Conservation (phyloP, 1,284 basidiomycete species). For the Melampsora occidentalis region DNA sequence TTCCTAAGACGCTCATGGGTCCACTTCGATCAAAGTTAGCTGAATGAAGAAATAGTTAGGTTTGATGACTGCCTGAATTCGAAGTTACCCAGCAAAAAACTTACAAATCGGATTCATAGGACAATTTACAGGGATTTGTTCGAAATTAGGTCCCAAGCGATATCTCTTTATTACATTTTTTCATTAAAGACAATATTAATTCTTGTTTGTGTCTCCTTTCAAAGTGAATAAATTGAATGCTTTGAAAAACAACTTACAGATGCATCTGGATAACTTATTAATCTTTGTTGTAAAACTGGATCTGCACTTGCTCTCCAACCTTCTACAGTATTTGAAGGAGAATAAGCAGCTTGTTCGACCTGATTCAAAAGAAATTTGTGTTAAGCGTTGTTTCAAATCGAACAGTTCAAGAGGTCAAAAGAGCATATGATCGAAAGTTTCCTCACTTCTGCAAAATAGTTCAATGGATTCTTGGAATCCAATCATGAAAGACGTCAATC, state of each 20-base stretch:
- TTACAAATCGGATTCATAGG: conserved; percentile 61
- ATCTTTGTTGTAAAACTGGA: conserved; percentile 83
- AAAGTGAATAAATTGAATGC: no score
- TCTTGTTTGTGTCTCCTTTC: no score
- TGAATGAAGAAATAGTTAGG: conserved; percentile 17
- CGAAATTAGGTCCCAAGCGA: conserved; percentile 75
- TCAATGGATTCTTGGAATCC: conserved; percentile 15
- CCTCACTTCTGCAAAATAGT: conserved; percentile 35
- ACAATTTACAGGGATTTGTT: conserved; percentile 82
- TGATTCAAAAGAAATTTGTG: background rate
- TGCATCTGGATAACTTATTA: conserved; percentile 94
- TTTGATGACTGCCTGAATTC: background rate
- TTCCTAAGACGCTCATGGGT: conserved; percentile 55
- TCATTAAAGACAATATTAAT: no score
- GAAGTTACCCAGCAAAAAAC: conserved; percentile 51
- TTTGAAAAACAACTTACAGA: conserved; percentile 67
- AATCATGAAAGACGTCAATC: background rate
- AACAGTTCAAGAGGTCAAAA: background rate
- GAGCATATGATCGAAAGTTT: background rate
- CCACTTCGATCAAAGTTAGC: conserved; percentile 74
- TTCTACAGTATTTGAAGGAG: conserved; percentile 77
- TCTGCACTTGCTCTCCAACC: conserved; percentile 85
- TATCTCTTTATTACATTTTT: conserved; percentile 52
- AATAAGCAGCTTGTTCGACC: conserved; percentile 67
- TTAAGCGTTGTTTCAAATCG: conserved; percentile 46